A percentile compares a stretch with the other conserved stretches of the same genome.
Conservation (phyloP, 345 rosid genomes). For the Aethionema arabicum region DNA sequence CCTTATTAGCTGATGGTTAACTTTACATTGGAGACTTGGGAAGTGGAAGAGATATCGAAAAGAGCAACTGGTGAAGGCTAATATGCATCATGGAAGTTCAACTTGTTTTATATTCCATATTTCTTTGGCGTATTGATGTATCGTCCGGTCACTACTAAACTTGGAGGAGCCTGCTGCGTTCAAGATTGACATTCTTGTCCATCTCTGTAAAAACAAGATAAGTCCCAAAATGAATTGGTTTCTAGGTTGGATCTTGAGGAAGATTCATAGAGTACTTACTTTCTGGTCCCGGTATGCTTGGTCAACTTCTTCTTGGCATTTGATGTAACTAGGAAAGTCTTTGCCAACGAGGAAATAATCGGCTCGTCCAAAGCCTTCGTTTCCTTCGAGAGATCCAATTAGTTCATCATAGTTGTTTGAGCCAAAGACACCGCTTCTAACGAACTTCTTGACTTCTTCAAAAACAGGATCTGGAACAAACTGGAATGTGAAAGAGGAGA, state of each 20-base stretch:
- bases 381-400: conserved; percentile 77
- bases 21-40: neutral
- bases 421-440: conserved; percentile 70
- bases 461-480: conserved; percentile 69
- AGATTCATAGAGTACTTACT: conserved; percentile 36
- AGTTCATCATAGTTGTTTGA: conserved; percentile 57
- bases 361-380: conserved; percentile 73
- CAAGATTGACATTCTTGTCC: conserved; percentile 84
- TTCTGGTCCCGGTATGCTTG: conserved; percentile 64
- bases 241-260: conserved; percentile 6
- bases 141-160: conserved; percentile 90
- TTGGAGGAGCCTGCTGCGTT: conserved; percentile 76
- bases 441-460: conserved; percentile 70
- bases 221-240: neutral
- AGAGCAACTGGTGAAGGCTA: neutral
- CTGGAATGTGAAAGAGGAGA: conserved; percentile 31
- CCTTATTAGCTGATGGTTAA: conserved; percentile 21
- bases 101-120: conserved; percentile 70
- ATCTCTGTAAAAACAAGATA: conserved; percentile 46
- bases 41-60: neutral
- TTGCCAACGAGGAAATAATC: conserved; percentile 88
- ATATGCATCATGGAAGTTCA: conserved; percentile 37
- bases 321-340: conserved; percentile 80
- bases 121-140: conserved; percentile 70
- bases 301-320: conserved; percentile 78